These are phyloP conservation scores for Leccinum ochraceum DNA, from an alignment of 768 basidiomycete genomes.

Conservation along the genomic window DNA sequence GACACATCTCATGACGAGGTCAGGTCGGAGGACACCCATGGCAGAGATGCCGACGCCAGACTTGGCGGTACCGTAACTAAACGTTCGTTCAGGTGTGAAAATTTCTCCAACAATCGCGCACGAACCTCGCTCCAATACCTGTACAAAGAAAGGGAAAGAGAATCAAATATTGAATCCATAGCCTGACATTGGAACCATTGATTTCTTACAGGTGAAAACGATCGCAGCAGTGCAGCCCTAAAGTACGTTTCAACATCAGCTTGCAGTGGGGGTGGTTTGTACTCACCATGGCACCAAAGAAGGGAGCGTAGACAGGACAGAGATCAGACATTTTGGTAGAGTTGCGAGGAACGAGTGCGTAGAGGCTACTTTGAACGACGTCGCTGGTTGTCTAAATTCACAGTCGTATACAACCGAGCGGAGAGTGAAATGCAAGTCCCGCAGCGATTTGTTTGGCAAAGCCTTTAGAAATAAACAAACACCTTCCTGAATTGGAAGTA, in stretches of 20 bases:
- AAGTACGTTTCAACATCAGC: slow-evolving; percentile 14
- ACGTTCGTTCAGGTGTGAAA: background rate
- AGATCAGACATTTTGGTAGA: slow-evolving; percentile 63
- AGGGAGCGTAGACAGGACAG: slow-evolving; percentile 95
- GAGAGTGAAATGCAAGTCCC: slow-evolving; percentile 17
- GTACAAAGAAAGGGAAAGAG: background rate
- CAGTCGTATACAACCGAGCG: slow-evolving; percentile 26
- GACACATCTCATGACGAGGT: slow-evolving; percentile 97
- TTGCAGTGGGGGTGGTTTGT: background rate
- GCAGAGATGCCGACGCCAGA: slow-evolving; percentile 97
- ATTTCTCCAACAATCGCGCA: slow-evolving; percentile 1
- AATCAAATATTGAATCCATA: background rate
- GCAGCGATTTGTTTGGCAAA: slow-evolving; percentile 28
- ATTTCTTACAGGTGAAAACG: slow-evolving; percentile 89
- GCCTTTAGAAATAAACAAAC: slow-evolving; percentile 34
- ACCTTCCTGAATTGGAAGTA: slow-evolving; percentile 7
- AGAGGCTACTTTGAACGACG: background rate
- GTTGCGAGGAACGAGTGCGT: slow-evolving; percentile 4
- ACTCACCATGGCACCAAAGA: slow-evolving; percentile 95
- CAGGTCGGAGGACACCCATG: slow-evolving; percentile 96
- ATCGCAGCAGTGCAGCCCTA: slow-evolving; percentile 97
- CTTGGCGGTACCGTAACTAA: slow-evolving; percentile 98
- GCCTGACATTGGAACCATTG: background rate
- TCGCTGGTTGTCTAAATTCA: slow-evolving; percentile 6
- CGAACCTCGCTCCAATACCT: slow-evolving; percentile 88